Evolutionary conservation across 2,329 filamentous ascomycete genomes (phyloP).

Genomic region (Aspergillus pseudonomiae): DNA sequence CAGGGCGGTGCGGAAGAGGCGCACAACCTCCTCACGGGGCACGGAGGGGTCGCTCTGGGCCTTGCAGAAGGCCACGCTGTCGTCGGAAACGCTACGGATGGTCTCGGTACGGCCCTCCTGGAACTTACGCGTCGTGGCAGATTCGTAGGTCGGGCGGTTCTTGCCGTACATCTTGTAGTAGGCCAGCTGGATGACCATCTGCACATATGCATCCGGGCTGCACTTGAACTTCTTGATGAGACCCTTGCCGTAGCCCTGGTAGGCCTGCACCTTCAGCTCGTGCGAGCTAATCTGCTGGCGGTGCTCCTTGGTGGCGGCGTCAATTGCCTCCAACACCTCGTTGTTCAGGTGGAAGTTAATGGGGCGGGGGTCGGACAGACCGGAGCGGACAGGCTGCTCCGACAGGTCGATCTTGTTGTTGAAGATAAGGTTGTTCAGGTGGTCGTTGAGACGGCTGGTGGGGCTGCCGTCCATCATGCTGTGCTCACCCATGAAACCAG

Average conservation of each 20-base stretch:
- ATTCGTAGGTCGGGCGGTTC: slow-evolving; percentile 97
- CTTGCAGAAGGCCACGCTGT: slow-evolving; percentile 85
- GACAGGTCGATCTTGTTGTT: slow-evolving; percentile 92
- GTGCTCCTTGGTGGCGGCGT: slow-evolving; percentile 78
- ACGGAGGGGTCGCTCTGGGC: slow-evolving; percentile 74
- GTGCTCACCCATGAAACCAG: slow-evolving; percentile 97
- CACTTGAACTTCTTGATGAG: slow-evolving; percentile 99
- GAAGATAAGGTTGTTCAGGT: slow-evolving; percentile 87
- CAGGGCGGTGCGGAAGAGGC: slow-evolving; percentile 80
- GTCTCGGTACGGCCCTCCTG: slow-evolving; percentile 96
- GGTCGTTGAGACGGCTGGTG: slow-evolving; percentile 94
- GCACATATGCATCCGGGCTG: slow-evolving; percentile 95
- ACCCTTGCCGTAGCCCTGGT: slow-evolving; percentile 96
- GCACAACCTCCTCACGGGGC: slow-evolving; percentile 66
- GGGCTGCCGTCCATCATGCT: slow-evolving; percentile 99
- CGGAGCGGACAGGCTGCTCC: slow-evolving; percentile 74
- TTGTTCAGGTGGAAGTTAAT: slow-evolving; percentile 78
- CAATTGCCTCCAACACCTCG: slow-evolving; percentile 75
- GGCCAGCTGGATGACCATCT: slow-evolving; percentile 97
- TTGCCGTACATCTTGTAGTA: slow-evolving; percentile 99
- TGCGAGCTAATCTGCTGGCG: slow-evolving; percentile 79
- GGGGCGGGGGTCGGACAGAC: slow-evolving; percentile 77
- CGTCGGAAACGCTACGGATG: slow-evolving; percentile 87
- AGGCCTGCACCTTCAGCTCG: slow-evolving; percentile 90
- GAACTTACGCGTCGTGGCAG: slow-evolving; percentile 90